These are phyloP conservation scores for Delphinella strobiligena DNA, from an alignment of 2,329 filamentous ascomycete species.

Conservation along the genomic window DNA sequence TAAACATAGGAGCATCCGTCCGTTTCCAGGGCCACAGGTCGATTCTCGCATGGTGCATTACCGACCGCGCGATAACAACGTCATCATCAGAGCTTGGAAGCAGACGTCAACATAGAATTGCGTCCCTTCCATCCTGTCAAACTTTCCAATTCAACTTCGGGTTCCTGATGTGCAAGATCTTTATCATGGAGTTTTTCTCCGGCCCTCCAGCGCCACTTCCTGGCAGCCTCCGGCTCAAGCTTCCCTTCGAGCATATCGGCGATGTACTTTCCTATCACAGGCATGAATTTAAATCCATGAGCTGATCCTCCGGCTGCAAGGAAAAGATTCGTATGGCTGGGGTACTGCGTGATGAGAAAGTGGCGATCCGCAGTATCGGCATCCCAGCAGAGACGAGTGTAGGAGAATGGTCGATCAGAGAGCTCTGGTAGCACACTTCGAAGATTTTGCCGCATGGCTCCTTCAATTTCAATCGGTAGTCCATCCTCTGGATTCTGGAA, in stretches of 20 bases:
- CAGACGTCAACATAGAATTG: no score
- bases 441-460: neutral
- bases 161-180: neutral
- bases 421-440: constrained; percentile 35
- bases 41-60: no score
- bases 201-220: neutral
- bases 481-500: neutral
- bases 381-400: constrained; percentile 45
- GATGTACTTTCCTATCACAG: constrained; percentile 38
- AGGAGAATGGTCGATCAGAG: constrained; percentile 34
- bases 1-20: no score
- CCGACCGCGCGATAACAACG: no score
- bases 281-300: constrained; percentile 42
- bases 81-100: no score
- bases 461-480: constrained; percentile 3
- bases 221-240: neutral
- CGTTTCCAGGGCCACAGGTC: no score
- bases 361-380: constrained; percentile 41
- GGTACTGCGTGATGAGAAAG: constrained; percentile 22
- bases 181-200: neutral
- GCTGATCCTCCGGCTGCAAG: constrained; percentile 41
- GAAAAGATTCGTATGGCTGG: constrained; percentile 38
- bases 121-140: neutral
- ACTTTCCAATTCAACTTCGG: neutral
- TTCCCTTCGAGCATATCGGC: constrained; percentile 35